phyloP scores from a whole-genome alignment of 805 yeast genomes.

The Yarrowia sp. region DNA sequence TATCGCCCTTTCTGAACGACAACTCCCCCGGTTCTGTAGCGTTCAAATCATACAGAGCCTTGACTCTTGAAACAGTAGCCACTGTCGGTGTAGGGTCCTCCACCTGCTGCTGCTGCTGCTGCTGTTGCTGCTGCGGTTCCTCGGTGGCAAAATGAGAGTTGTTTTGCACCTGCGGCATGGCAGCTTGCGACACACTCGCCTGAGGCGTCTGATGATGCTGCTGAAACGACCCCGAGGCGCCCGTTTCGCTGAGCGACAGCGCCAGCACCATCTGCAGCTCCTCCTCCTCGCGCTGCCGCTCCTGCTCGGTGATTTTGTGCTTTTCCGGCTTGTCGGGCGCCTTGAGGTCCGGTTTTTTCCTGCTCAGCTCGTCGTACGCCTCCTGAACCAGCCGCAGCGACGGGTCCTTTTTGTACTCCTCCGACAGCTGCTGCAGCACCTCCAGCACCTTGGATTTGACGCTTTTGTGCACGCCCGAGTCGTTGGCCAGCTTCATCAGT shows the following conservation, averaged over 20 bases:
- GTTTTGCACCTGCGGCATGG: background rate
- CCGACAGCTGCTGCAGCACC: constrained; percentile 62
- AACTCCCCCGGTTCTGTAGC: constrained; percentile 84
- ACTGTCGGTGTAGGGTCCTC: constrained; percentile 33
- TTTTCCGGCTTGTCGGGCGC: constrained; percentile 62
- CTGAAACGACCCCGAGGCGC: constrained; percentile 30
- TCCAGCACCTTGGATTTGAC: constrained; percentile 67
- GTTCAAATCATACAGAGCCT: constrained; percentile 78
- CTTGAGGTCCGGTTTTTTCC: constrained; percentile 43
- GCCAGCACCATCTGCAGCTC: constrained; percentile 75
- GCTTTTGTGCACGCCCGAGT: constrained; percentile 56
- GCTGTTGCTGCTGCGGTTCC: constrained; percentile 26
- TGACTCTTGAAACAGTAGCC: constrained; percentile 58
- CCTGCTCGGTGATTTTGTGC: constrained; percentile 47
- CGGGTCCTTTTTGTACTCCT: constrained; percentile 69
- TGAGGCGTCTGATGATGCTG: background rate
- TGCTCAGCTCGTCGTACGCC: constrained; percentile 52
- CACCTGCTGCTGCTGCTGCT: constrained; percentile 31
- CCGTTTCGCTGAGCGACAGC: constrained; percentile 61
- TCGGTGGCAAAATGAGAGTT: background rate
- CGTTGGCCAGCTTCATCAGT: constrained; percentile 52
- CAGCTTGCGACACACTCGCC: too few relatives aligned
- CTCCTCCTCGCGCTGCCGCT: constrained; percentile 63
- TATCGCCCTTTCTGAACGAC: constrained; percentile 81
- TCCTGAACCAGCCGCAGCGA: constrained; percentile 68